Evolutionary conservation across 805 yeast species (phyloP), one percentile per base, ranked within the genome.

Genomic region (Teunomyces barrocoloradensis): DNA sequence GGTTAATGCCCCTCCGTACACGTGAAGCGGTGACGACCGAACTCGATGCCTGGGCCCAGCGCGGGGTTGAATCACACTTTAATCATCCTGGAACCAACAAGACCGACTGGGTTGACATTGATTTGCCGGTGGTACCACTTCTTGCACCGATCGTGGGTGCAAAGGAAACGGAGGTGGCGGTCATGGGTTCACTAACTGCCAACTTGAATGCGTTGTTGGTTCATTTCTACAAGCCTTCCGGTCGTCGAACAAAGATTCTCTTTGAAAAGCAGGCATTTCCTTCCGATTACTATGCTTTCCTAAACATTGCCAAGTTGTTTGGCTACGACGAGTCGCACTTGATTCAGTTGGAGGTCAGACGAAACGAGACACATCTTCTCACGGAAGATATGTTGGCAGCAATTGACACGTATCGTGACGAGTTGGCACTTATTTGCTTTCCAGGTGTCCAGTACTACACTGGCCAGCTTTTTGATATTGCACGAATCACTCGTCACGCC

Each of bases 361-460:
- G 62, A 2, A 84, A 82, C 15, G 82, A 82, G 50, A 76, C 78
- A 42, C 68, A 71, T 42, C 59, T 91, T 21, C 63, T 80, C 23
- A 85, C 90, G 0, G 80, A 81, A 50, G 85, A 84, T 52, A 84
- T 91, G 9, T 48, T 86, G 25, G 63, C 67, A 0, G 62, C 74
- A 1, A 81, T 91, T 25, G 80, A 78, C n/a, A 61, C 69, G 17
- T 64, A 84, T 48, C 77, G 79, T 10, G 82, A 82, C 20, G 78
- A 80, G 38, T 63, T 89, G 43, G 91, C 96, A 0, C 56, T 91
- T 7, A 81, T 90, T 3, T 78, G 92, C 54, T 77, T 91, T 39
- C 85, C 97, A 0, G 98, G 97, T 0, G 81, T 91, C 49, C 98
- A 91, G 61, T 91, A 85, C 69, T 92, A 90, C 65, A 81, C 97